Evolutionary conservation across 768 basidiomycete species (phyloP).

Genomic region (Tulasnella sp.): DNA sequence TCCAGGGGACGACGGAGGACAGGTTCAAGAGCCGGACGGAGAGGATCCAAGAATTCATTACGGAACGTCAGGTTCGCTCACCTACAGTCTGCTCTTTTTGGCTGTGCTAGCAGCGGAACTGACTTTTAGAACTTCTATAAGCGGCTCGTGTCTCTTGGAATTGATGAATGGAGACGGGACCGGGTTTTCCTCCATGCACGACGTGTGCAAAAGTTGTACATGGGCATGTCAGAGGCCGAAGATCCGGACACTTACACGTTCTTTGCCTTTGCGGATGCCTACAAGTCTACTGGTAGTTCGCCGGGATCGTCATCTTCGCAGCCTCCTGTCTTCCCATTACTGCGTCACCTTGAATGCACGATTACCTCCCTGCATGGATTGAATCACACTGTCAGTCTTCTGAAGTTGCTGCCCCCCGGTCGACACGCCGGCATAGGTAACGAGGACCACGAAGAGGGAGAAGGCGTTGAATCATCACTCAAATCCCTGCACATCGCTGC

Average conservation of each 20-base stretch:
- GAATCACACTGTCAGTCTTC: slow-evolving; percentile 1
- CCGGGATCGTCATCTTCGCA: not conserved
- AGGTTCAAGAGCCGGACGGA: slow-evolving; percentile 1
- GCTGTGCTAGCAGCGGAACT: no score
- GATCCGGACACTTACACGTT: slow-evolving; percentile 12
- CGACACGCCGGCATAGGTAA: not conserved
- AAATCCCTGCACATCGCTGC: not conserved
- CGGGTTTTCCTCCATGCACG: slow-evolving; percentile 1
- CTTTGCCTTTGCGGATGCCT: slow-evolving; percentile 9
- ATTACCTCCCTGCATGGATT: not conserved
- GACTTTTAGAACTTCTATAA: not conserved
- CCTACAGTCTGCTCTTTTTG: no score
- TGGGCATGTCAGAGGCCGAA: slow-evolving; percentile 3
- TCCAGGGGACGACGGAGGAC: not conserved
- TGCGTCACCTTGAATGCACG: not conserved
- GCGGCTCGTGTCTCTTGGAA: slow-evolving; percentile 2
- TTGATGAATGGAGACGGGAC: not conserved
- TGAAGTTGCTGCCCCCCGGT: not conserved
- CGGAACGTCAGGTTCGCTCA: slow-evolving; percentile 5
- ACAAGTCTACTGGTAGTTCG: not conserved
- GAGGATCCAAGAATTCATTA: not conserved
- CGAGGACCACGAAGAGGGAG: not conserved
- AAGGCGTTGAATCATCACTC: not conserved
- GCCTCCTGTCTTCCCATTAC: not conserved
- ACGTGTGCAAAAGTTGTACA: not conserved